Base-by-base conservation (phyloP, 2,329 filamentous ascomycete species). In the Stachybotrys chlorohalonatus region DNA sequence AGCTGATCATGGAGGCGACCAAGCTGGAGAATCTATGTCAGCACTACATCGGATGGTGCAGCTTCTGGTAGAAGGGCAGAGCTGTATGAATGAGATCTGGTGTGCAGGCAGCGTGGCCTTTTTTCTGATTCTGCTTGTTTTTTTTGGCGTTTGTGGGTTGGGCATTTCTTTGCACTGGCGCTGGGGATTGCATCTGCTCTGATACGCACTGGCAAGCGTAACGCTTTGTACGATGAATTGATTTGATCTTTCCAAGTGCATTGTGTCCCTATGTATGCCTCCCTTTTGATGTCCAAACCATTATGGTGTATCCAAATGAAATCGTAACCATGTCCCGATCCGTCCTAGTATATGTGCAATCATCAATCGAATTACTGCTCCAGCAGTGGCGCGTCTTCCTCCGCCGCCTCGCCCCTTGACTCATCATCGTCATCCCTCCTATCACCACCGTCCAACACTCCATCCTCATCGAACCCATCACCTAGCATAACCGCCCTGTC, bases 41-140 rank as follows among this genome's bases (percentile, higher is more conserved):
- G 77, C 94, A 97, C 75, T 99, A 96, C 70, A 96, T 97, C 64
- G 94, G 94, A 59, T 97, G 93, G 93, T 97, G 93, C 74, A 95
- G 90, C 73, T 97, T 96, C 80, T 97, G 93, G 93, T 97, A 73
- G 67, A 55, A 32, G 13, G 24, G 24, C 24, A 24, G 39, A 16
- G 46, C 13, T 2, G 13, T 13, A 5, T 9, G 3, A 9, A 42
- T 5, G 13, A 42, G 36, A 42, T 3, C 13, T 42, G 36, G 36
- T 13, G 36, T 24, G 24, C 24, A 24, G 24, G 24, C 24, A 24
- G 4, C 24, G 24, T 24, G 24, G 24, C 4, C 24, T 24, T 24
- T 24, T 24, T 24, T 4, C 24, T 24, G n/a, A 24, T 24, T 24
- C 8, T 42, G 36, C 13, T 42, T 9, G 6, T 42, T 2, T 3